Conservation (phyloP, 2,329 filamentous ascomycete species). For the Pseudocercospora fuligena region DNA sequence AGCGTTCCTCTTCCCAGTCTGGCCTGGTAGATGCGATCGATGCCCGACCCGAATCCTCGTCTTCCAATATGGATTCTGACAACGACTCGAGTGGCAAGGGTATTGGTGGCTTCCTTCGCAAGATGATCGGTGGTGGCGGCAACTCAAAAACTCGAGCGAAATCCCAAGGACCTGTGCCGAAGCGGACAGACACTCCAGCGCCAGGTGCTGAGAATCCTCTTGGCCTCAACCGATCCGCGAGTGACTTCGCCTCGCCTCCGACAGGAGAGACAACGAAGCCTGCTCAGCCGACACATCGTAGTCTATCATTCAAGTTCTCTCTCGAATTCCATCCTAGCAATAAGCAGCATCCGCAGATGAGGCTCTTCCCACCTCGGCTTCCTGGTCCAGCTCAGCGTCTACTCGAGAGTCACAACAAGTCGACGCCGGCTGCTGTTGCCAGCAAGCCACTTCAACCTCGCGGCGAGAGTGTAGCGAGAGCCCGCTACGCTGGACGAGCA, state of each 20-base stretch:
- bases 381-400: constrained; percentile 72
- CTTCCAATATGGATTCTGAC: constrained; percentile 34
- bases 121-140: constrained; percentile 37
- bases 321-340: constrained; percentile 67
- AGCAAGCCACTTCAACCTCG: constrained; percentile 39
- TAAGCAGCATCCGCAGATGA: constrained; percentile 62
- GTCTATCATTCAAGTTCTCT: constrained; percentile 75
- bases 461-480: constrained; percentile 46
- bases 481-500: constrained; percentile 70
- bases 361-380: constrained; percentile 69
- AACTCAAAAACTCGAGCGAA: constrained; percentile 35
- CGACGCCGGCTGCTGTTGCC: not conserved
- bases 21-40: constrained; percentile 35
- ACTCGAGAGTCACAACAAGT: constrained; percentile 51
- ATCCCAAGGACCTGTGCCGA: constrained; percentile 27
- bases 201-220: constrained; percentile 15
- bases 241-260: constrained; percentile 17
- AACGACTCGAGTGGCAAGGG: constrained; percentile 37
- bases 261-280: constrained; percentile 8
- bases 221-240: constrained; percentile 21
- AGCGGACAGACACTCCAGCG: constrained; percentile 12
- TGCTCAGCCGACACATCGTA: constrained; percentile 51
- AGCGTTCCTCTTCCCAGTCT: constrained; percentile 41
- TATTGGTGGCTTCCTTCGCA: constrained; percentile 41
- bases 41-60: constrained; percentile 34